Evolutionary conservation across 2,329 filamentous ascomycete genomes (phyloP), one percentile per base, ranked within the genome.

Genomic region (Penicillium rolfsii): DNA sequence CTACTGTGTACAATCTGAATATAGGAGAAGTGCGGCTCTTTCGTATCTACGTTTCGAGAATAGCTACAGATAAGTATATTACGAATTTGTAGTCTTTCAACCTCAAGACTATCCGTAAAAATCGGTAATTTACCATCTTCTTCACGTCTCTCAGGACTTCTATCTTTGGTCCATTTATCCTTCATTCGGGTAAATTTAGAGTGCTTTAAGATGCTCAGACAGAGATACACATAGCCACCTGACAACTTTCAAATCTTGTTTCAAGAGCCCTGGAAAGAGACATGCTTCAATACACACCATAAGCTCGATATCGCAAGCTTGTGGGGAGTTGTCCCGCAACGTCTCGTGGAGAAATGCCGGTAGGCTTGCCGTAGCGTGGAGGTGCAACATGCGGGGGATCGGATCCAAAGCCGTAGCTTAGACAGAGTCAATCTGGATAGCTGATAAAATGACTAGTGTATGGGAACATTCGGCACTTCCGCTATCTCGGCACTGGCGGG

Each of bases 331-430:
- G 9, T 50, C n/a, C n/a, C n/a, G 48, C 8, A 35, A 14, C 8
- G 7, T 22, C 8, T 33, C n/a, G 26, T 35, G 28, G 16, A 8
- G n/a, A 24, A 12, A 8, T 22, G 22, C 28, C 48, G 48, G 48
- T 6, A 50, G 28, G 28, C 26, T 35, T 35, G 28, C 48, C 48
- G 48, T 50, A 50, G 48, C 48, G 48, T 22, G 48, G 48, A n/a
- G 48, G 28, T 12, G 30, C 9, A 35, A 50, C 16, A 35, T 33
- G 48, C 30, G 30, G 30, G 48, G 30, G 11, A 22, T 22, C 19
- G 19, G 30, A 5, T 49, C 16, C 9, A 11, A 49, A 7, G 16
- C 26, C 26, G 33, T 30, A 7, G n/a, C 6, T 49, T 26, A 28
- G 26, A 19, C n/a, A 11, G 4, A 50, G 2, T n/a, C 24, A n/a